A percentile compares a stretch with the other conserved stretches of the same genome.
phyloP scores from a whole-genome alignment of 106 monocot genomes.

The Allium sativum region DNA sequence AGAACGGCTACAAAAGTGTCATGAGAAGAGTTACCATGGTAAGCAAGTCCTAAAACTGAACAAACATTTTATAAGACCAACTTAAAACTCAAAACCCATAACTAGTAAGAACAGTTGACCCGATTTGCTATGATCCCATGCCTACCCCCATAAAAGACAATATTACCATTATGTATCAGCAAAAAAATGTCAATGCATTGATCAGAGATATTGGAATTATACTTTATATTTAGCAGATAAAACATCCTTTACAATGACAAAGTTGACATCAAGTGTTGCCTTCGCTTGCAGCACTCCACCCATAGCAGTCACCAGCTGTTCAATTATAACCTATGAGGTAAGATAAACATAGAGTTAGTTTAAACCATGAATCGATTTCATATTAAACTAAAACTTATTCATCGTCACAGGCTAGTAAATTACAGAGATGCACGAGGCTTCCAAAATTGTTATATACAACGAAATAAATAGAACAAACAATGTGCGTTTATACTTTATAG shows the following conservation, averaged over 20 bases:
- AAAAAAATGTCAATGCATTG: too few relatives aligned
- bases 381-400: background rate
- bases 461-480: too few relatives aligned
- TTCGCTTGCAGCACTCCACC: slow-evolving; percentile 57
- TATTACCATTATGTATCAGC: too few relatives aligned
- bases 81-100: too few relatives aligned
- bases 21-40: too few relatives aligned
- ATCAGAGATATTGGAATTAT: background rate
- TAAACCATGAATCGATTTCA: background rate
- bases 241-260: slow-evolving; percentile 88
- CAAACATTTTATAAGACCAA: too few relatives aligned
- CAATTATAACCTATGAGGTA: slow-evolving; percentile 46
- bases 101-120: too few relatives aligned
- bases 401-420: background rate
- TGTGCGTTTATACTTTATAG: too few relatives aligned
- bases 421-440: background rate
- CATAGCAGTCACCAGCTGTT: slow-evolving; percentile 67
- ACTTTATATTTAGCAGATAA: slow-evolving; percentile 89
- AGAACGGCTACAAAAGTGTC: background rate
- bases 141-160: too few relatives aligned
- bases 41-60: too few relatives aligned
- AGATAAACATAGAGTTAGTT: background rate
- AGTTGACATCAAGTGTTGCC: slow-evolving; percentile 59
- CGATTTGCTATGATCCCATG: too few relatives aligned
- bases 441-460: too few relatives aligned